Base-by-base conservation (phyloP, 306 rosid species). In the Gastrolobium villosum region DNA sequence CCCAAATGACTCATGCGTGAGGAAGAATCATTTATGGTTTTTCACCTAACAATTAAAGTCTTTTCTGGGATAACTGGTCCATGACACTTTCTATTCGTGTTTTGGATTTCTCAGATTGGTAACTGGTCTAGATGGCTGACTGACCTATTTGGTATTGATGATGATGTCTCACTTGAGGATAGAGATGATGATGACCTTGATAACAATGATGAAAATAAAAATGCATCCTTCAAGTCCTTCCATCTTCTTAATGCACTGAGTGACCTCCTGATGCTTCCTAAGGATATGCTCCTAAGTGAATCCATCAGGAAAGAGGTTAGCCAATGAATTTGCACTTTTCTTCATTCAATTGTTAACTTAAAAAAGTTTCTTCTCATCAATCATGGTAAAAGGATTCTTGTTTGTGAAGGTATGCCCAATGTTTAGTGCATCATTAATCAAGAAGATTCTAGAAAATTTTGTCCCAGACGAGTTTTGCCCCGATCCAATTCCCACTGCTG, bases 111-210 rank as follows among this genome's bases (percentile, higher is more conserved):
- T 79, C 82, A 95, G 99, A 91, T 95, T 81, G 99, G 99, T 67
- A 93, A 90, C 93, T 95, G 99, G 99, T 95, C 98, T 34, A 88
- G 91, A 83, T 95, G 98, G 98, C 67, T 95, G 80, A 91, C 96
- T 4, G 96, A 91, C 82, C 81, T 91, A 65, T 93, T 91, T 78
- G 99, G 86, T 41, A 82, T 90, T 66, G 98, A 95, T 14, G 92
- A 91, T 31, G 96, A 88, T 10, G 97, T 88, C 78, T 77, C 93
- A 46, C 72, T 50, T 65, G 88, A 80, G 60, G 87, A 89, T 43
- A 79, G 30, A 37, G 84, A 84, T 61, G 83, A 73, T 55, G 82
- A 86, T 77, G 84, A 82, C 63, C 59, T 81, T 50, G 81, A 75
- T 31, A 36, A 75, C 79, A 71, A 36, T 60, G 88, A 77, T 39